phyloP scores from a whole-genome alignment of 139 green algal genomes.

The Marvania coccoides region DNA sequence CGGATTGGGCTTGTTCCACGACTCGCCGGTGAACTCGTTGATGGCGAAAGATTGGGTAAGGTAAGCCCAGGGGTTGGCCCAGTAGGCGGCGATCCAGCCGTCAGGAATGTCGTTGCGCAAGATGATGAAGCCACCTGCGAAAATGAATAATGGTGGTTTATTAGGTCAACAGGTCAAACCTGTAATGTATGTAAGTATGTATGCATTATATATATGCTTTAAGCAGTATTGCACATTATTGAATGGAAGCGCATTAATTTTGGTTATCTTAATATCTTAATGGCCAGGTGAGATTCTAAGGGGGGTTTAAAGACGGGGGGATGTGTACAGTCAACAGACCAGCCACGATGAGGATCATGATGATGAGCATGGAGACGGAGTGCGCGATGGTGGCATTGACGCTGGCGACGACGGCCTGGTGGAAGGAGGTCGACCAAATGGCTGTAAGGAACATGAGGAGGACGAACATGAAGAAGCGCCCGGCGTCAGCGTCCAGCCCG shows the following conservation, averaged over 20 bases:
- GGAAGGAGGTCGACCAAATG: not conserved
- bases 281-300: too few relatives aligned
- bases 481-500: not conserved
- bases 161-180: too few relatives aligned
- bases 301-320: too few relatives aligned
- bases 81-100: slow-evolving; percentile 33
- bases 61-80: slow-evolving; percentile 10
- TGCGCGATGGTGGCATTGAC: not conserved
- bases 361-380: not conserved
- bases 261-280: too few relatives aligned
- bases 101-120: slow-evolving; percentile 12
- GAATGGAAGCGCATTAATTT: too few relatives aligned
- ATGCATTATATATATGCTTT: too few relatives aligned
- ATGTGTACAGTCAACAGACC: too few relatives aligned
- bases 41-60: not conserved
- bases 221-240: too few relatives aligned
- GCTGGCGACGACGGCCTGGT: not conserved
- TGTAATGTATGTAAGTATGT: too few relatives aligned
- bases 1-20: too few relatives aligned
- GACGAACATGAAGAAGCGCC: not conserved
- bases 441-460: not conserved
- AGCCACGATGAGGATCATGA: not conserved
- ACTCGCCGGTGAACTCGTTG: slow-evolving; percentile 27
- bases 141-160: too few relatives aligned
- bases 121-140: slow-evolving; percentile 24